Evolutionary conservation across 306 rosid species (phyloP).

Genomic region (Senna tora): DNA sequence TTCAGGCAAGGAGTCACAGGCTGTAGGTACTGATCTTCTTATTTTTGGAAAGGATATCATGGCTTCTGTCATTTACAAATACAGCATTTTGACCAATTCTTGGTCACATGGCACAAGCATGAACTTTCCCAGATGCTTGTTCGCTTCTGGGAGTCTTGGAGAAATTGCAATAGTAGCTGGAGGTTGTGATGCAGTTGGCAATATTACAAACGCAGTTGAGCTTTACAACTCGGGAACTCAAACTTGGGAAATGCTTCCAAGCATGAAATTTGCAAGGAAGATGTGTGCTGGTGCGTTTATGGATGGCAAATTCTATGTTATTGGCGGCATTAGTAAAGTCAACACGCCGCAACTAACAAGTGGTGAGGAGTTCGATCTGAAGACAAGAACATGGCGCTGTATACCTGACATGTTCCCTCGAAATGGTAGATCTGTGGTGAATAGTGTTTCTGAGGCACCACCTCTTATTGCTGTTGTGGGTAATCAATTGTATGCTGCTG

Average conservation of each 20-base stretch:
- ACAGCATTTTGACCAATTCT: slow-evolving; percentile 61
- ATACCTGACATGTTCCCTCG: slow-evolving; percentile 74
- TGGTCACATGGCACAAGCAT: slow-evolving; percentile 72
- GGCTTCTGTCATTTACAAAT: slow-evolving; percentile 65
- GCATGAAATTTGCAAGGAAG: slow-evolving; percentile 74
- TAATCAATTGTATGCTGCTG: slow-evolving; percentile 68
- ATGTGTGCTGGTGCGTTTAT: slow-evolving; percentile 74
- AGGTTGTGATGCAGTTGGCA: slow-evolving; percentile 70
- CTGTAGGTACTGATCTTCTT: slow-evolving; percentile 82
- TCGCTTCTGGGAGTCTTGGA: slow-evolving; percentile 75
- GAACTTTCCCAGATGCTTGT: slow-evolving; percentile 77
- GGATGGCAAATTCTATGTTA: slow-evolving; percentile 64
- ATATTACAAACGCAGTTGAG: slow-evolving; percentile 67
- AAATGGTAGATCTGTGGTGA: slow-evolving; percentile 46
- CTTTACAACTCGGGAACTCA: slow-evolving; percentile 71
- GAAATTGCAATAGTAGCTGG: slow-evolving; percentile 81
- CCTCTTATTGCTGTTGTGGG: slow-evolving; percentile 80
- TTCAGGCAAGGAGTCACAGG: slow-evolving; percentile 77
- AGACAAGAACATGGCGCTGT: slow-evolving; percentile 59
- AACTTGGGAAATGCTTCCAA: slow-evolving; percentile 61
- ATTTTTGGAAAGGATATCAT: slow-evolving; percentile 72
- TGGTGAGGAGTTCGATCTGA: slow-evolving; percentile 69
- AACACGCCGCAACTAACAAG: slow-evolving; percentile 50
- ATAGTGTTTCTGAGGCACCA: slow-evolving; percentile 65
- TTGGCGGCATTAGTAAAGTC: slow-evolving; percentile 68